These are phyloP conservation scores for Jacaranda mimosifolia DNA, from an alignment of 257 asterid species.

Conservation along the genomic window DNA sequence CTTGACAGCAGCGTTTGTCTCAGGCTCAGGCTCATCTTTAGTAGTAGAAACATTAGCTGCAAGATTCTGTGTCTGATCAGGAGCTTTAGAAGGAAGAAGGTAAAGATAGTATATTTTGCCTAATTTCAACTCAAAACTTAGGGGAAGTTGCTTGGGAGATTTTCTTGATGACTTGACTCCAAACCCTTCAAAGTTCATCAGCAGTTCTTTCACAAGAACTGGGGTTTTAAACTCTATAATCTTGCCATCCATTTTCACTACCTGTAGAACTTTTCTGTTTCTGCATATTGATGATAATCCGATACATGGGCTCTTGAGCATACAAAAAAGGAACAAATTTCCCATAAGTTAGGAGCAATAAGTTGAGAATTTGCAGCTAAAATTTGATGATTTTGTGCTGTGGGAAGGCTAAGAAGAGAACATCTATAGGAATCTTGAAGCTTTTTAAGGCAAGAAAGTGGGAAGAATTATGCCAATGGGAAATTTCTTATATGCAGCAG, in stretches of 20 bases:
- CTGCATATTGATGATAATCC: constrained; percentile 23
- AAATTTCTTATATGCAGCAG: background rate
- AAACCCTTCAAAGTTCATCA: constrained; percentile 37
- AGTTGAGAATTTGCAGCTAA: background rate
- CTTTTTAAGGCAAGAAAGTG: background rate
- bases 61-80: background rate
- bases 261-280: constrained; percentile 31
- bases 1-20: constrained; percentile 32
- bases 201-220: constrained; percentile 46
- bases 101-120: constrained; percentile 51
- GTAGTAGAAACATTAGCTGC: background rate
- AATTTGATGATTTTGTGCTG: background rate
- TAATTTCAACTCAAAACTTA: constrained; percentile 38
- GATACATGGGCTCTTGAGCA: constrained; percentile 25
- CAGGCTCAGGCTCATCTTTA: constrained; percentile 7
- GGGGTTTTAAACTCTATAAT: constrained; percentile 44
- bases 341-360: constrained; percentile 34
- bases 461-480: background rate
- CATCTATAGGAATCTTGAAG: background rate
- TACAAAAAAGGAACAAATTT: constrained; percentile 25
- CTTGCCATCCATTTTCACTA: constrained; percentile 49
- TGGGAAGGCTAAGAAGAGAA: background rate
- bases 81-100: constrained; percentile 39
- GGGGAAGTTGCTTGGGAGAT: constrained; percentile 35
- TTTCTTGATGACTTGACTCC: constrained; percentile 44